Base-by-base conservation (phyloP, 345 rosid genomes). In the Mangifera indica region DNA sequence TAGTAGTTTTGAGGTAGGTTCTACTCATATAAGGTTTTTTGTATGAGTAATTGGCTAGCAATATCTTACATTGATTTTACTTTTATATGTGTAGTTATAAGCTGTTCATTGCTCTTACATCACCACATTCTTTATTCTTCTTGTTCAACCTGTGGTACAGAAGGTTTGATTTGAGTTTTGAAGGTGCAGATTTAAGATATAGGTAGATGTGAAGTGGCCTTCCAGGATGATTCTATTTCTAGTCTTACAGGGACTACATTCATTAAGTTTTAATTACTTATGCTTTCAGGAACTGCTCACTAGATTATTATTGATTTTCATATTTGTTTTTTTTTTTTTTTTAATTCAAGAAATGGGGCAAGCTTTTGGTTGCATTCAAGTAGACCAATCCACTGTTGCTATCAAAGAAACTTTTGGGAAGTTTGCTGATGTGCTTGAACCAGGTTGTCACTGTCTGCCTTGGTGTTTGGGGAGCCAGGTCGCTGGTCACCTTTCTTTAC, bases 381-480 rank as follows among this genome's bases (percentile, higher is more conserved):
- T 91, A 69, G 97, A 89, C 40, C 93, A 91, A 79, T 89, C 97
- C 24, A 91, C 81, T 37, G 92, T 91, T 55, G 92, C 89, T 58
- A 79, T 91, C 61, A 80, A 51, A 57, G 97, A 91, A 82, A 87
- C 82, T 17, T 91, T 91, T 74, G 97, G 97, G 60, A 91, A 80
- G 79, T 91, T 83, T 68, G 92, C 83, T 63, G 82, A 86, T 1
- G 93, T 91, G 73, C 93, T 91, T 42, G 81, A 83, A 60, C 97
- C 97, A 46, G 97, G 93, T 48, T 91, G 92, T 72, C 93, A 91
- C 60, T 91, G 92, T 75, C 68, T 91, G 76, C 97, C 97, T 14
- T 91, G 97, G 97, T 91, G 84, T 60, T 74, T 89, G 1, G 97
- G 97, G 17, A 82, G 85, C 55, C 92, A 87, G 76, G 21, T 85